Conservation (phyloP, 805 yeast species). For the Nakazawaea ishiwadae region DNA sequence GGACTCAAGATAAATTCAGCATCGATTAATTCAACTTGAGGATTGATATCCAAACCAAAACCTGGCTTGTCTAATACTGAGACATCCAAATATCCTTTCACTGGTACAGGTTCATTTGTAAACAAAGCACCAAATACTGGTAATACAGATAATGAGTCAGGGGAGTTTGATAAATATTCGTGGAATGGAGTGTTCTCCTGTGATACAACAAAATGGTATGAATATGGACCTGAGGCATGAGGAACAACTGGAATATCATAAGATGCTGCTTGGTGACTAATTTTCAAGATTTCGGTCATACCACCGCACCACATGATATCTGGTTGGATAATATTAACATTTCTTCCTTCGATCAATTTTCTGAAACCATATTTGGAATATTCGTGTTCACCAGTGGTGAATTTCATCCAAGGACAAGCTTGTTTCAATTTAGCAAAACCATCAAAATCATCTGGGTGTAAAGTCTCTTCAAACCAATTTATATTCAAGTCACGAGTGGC, state of each 20-base stretch:
- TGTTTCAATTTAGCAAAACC: conserved; percentile 41
- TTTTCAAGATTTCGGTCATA: conserved; percentile 40
- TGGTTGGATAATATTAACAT: conserved; percentile 44
- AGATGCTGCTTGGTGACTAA: conserved; percentile 46
- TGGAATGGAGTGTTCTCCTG: conserved; percentile 49
- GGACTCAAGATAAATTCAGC: conserved; percentile 36
- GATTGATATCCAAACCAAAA: conserved; percentile 43
- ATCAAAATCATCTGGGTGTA: conserved; percentile 48
- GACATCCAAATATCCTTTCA: conserved; percentile 36
- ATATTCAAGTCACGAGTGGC: conserved; percentile 41
- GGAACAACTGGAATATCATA: conserved; percentile 51
- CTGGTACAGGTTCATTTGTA: conserved; percentile 43
- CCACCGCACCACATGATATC: conserved; percentile 55
- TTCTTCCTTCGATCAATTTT: conserved; percentile 44
- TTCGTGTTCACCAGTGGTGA: conserved; percentile 52
- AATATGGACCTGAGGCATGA: conserved; percentile 50
- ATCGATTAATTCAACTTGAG: conserved; percentile 34
- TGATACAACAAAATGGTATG: conserved; percentile 45
- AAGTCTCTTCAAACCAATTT: conserved; percentile 49
- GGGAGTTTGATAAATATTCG: conserved; percentile 46
- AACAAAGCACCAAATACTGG: conserved; percentile 46
- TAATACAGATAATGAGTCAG: conserved; percentile 37
- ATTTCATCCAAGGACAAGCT: conserved; percentile 42
- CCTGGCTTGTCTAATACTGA: conserved; percentile 42
- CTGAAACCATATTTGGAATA: conserved; percentile 47